These are phyloP conservation scores for Hypoxylon sp. DNA, from an alignment of 2,329 filamentous ascomycete genomes.

Conservation along the genomic window DNA sequence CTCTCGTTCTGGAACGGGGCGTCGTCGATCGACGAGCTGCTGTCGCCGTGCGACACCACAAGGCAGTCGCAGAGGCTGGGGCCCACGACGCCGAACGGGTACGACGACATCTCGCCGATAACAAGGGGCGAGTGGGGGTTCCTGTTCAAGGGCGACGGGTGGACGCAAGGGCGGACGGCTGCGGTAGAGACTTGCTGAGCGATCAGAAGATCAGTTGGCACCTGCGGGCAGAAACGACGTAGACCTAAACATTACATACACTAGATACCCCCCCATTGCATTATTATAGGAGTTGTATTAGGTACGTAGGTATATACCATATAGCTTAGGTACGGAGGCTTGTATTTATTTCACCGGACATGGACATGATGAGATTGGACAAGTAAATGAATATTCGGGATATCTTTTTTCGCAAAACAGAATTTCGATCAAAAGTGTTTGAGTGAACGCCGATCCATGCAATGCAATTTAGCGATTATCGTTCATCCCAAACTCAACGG, in stretches of 20 bases:
- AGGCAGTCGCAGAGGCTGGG: constrained; percentile 54
- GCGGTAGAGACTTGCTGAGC: constrained; percentile 66
- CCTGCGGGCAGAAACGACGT: background rate
- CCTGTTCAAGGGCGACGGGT: constrained; percentile 65
- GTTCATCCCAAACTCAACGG: background rate
- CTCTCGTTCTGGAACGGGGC: constrained; percentile 42
- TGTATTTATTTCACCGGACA: constrained; percentile 6
- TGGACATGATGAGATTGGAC: background rate
- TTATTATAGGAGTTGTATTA: constrained; percentile 2
- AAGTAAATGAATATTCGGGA: constrained; percentile 8
- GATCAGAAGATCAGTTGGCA: too few species aligned
- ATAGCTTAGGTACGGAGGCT: background rate
- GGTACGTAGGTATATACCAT: too few species aligned
- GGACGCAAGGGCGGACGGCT: constrained; percentile 60
- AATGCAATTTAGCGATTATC: constrained; percentile 8
- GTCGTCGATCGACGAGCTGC: constrained; percentile 63
- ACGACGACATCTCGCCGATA: constrained; percentile 73
- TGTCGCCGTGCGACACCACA: constrained; percentile 42
- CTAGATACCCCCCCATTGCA: constrained; percentile 3
- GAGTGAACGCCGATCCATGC: constrained; percentile 18
- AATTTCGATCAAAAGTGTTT: background rate
- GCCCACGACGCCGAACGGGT: constrained; percentile 69
- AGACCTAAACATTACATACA: constrained; percentile 3
- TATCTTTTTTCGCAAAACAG: background rate
- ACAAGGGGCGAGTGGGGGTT: constrained; percentile 74